Percentiles rank a stretch among this genome's conserved stretches.
These are phyloP conservation scores for Lablab purpureus DNA, from an alignment of 306 rosid genomes.

Conservation along the genomic window DNA sequence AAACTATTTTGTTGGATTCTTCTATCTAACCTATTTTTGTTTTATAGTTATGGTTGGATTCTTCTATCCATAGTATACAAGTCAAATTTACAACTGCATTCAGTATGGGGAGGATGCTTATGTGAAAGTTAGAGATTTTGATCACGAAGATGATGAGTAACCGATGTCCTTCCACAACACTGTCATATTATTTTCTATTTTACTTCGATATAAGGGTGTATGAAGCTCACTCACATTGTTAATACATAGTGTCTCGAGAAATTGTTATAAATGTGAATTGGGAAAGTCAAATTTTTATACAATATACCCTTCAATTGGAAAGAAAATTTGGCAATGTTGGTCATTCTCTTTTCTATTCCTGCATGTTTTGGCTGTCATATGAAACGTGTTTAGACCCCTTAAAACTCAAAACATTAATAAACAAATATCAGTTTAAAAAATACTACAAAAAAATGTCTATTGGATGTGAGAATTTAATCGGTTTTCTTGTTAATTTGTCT, in stretches of 20 bases:
- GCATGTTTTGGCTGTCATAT: conserved; percentile 18
- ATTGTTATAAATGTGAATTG: conserved; percentile 27
- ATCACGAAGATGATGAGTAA: conserved; percentile 66
- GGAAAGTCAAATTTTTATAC: background rate
- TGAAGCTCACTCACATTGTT: conserved; percentile 42
- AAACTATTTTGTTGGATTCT: conserved; percentile 20
- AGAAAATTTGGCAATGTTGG: conserved; percentile 18
- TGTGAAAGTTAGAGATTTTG: conserved; percentile 75
- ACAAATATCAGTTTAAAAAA: too few species aligned
- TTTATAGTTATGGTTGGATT: conserved; percentile 21
- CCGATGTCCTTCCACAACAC: background rate
- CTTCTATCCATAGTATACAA: conserved; percentile 60
- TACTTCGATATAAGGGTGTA: conserved; percentile 1
- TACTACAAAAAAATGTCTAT: too few species aligned
- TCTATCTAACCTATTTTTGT: conserved; percentile 33
- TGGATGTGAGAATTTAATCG: too few species aligned
- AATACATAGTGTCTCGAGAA: conserved; percentile 25
- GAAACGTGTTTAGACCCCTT: background rate
- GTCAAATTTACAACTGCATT: conserved; percentile 69
- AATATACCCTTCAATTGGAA: conserved; percentile 7
- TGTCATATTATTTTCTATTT: background rate
- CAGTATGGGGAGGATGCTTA: conserved; percentile 84
- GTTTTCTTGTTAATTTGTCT: too few species aligned
- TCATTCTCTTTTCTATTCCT: too few species aligned
- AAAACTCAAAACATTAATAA: too few species aligned